phyloP scores from a whole-genome alignment of 805 yeast species.

The Wickerhamia fluorescens region DNA sequence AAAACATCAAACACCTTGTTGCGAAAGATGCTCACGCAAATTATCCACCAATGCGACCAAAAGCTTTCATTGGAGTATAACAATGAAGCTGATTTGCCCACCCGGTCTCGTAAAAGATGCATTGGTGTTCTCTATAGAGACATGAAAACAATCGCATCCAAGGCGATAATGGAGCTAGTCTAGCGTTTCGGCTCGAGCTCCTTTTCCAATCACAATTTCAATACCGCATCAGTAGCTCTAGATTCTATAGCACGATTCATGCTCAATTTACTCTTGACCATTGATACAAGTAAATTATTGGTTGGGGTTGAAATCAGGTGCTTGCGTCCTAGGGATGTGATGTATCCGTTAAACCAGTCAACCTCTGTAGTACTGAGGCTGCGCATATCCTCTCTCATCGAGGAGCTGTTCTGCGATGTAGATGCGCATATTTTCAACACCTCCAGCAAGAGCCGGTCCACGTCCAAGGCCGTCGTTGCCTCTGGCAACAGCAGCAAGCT shows the following conservation, averaged over 20 bases:
- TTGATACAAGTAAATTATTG: constrained; percentile 38
- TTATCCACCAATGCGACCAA: constrained; percentile 16
- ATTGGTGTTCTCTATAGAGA: constrained; percentile 21
- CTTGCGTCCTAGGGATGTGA: constrained; percentile 48
- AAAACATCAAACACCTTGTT: constrained; percentile 22
- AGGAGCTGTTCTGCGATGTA: constrained; percentile 55
- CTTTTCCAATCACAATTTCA: no score
- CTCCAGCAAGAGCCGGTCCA: constrained; percentile 26
- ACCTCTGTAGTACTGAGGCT: constrained; percentile 62
- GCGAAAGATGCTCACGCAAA: constrained; percentile 24
- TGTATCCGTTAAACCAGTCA: constrained; percentile 77
- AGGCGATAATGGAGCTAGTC: no score
- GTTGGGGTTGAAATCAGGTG: constrained; percentile 37
- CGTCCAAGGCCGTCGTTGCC: constrained; percentile 22
- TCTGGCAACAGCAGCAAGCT: constrained; percentile 21
- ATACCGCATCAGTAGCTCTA: no score
- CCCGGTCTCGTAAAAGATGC: constrained; percentile 11
- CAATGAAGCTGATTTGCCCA: constrained; percentile 10
- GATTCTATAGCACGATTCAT: constrained; percentile 27
- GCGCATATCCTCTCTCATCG: constrained; percentile 65
- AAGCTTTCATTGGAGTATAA: constrained; percentile 11
- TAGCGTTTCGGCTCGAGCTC: no score
- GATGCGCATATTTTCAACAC: constrained; percentile 22
- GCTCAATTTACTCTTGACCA: constrained; percentile 36
- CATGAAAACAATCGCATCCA: constrained; percentile 16